Percentiles rank a stretch among this genome's conserved stretches.
Evolutionary conservation across 768 basidiomycete species (phyloP).

Genomic region (Russula foetens): DNA sequence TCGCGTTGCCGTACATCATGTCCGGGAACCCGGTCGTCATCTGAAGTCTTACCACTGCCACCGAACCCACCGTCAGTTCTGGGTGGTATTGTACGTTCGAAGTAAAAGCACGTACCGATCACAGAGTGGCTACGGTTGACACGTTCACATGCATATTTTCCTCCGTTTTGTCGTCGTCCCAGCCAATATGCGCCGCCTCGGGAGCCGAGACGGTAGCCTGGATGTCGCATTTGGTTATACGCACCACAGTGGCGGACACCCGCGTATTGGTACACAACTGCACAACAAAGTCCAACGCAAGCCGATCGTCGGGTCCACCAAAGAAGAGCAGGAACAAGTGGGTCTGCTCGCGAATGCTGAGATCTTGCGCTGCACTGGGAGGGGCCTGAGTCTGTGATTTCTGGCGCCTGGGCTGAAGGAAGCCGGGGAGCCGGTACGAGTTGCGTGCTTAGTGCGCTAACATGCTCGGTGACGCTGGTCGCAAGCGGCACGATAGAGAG

Average conservation of each 20-base stretch:
- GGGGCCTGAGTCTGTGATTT: constrained; percentile 6
- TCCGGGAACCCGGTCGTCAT: constrained; percentile 43
- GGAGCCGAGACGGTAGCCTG: constrained; percentile 12
- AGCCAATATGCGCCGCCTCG: constrained; percentile 22
- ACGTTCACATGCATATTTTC: constrained; percentile 21
- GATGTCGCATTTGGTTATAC: constrained; percentile 46
- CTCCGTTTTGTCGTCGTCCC: constrained; percentile 17
- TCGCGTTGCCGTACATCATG: constrained; percentile 59
- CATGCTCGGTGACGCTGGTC: constrained; percentile 59
- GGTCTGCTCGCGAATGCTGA: constrained; percentile 30
- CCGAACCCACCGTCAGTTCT: background rate
- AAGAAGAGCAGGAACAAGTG: constrained; percentile 88
- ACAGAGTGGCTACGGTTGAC: constrained; percentile 42
- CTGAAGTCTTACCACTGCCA: too few species aligned
- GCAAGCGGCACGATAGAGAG: constrained; percentile 72
- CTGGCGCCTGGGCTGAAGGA: constrained; percentile 28
- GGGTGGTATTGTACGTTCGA: background rate
- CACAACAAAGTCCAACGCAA: constrained; percentile 76
- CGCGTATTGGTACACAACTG: constrained; percentile 69
- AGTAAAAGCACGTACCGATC: constrained; percentile 1
- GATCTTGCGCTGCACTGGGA: constrained; percentile 5
- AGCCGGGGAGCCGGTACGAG: constrained; percentile 83
- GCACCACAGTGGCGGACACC: constrained; percentile 67
- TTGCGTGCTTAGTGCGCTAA: constrained; percentile 49
- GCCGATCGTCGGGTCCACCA: constrained; percentile 88